These are phyloP conservation scores for Yamadazyma laniorum DNA, from an alignment of 805 yeast species.

Conservation along the genomic window DNA sequence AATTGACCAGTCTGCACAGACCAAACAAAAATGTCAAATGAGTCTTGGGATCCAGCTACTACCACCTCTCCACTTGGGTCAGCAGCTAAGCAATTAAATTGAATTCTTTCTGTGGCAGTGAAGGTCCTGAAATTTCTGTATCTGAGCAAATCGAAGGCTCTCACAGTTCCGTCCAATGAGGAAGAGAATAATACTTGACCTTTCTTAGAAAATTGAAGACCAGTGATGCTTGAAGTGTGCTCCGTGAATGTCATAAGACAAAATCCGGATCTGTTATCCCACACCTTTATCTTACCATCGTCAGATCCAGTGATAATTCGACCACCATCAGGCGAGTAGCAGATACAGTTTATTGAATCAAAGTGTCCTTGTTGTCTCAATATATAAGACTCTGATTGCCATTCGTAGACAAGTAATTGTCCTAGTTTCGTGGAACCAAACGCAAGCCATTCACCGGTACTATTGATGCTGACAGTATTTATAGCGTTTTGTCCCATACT, in stretches of 20 bases:
- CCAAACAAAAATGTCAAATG: constrained; percentile 92
- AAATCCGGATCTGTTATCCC: constrained; percentile 94
- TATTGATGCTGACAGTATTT: constrained; percentile 75
- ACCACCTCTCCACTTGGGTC: constrained; percentile 97
- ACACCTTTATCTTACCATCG: constrained; percentile 93
- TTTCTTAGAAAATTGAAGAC: constrained; percentile 78
- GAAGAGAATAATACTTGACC: constrained; percentile 92
- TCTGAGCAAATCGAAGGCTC: constrained; percentile 95
- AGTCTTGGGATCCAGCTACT: constrained; percentile 90
- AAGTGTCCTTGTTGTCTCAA: constrained; percentile 97
- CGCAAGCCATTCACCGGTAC: constrained; percentile 94
- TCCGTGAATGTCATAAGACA: constrained; percentile 90
- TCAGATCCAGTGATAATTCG: constrained; percentile 91
- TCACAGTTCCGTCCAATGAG: constrained; percentile 92
- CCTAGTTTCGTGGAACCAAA: constrained; percentile 90
- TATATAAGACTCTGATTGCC: constrained; percentile 97
- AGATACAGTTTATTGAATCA: constrained; percentile 79
- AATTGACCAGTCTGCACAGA: constrained; percentile 94
- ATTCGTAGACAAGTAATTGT: constrained; percentile 94
- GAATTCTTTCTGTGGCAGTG: constrained; percentile 85
- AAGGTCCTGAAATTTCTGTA: constrained; percentile 93
- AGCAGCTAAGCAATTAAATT: constrained; percentile 84
- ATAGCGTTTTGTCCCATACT: constrained; percentile 91
- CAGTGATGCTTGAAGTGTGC: constrained; percentile 86
- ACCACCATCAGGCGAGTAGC: constrained; percentile 94